A percentile compares a stretch with the other conserved stretches of the same genome.
These are phyloP conservation scores for Aspergillus diversus DNA, from an alignment of 495 filamentous ascomycete species.

Conservation along the genomic window DNA sequence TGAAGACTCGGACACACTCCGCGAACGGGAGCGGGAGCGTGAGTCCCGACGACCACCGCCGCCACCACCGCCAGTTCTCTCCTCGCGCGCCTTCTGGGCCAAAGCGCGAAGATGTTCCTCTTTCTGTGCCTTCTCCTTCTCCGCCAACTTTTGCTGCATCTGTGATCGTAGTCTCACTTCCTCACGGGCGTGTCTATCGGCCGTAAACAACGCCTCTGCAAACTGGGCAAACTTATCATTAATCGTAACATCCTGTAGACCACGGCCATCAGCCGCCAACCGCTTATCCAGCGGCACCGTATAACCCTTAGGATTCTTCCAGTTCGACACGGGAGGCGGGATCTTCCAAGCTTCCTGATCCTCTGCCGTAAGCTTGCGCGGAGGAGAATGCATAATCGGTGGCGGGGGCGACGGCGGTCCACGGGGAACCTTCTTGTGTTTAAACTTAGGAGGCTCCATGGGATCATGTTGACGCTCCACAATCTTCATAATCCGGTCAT, in stretches of 20 bases:
- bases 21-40: constrained; percentile 50
- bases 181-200: constrained; percentile 91
- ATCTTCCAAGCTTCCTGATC: constrained; percentile 98
- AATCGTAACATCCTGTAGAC: constrained; percentile 91
- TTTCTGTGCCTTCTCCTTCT: constrained; percentile 93
- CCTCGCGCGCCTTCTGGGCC: constrained; percentile 89
- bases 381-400: constrained; percentile 94
- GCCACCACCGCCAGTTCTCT: constrained; percentile 60
- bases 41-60: constrained; percentile 48
- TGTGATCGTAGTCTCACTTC: constrained; percentile 89
- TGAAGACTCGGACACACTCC: constrained; percentile 59
- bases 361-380: constrained; percentile 91
- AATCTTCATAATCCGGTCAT: constrained; percentile 98
- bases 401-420: constrained; percentile 92
- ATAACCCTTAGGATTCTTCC: constrained; percentile 99
- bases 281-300: constrained; percentile 97
- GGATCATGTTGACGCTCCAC: constrained; percentile 93
- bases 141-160: constrained; percentile 96
- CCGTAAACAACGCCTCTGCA: constrained; percentile 89
- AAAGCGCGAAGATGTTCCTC: constrained; percentile 90
- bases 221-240: constrained; percentile 99
- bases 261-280: constrained; percentile 92
- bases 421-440: constrained; percentile 96
- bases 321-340: constrained; percentile 92
- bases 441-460: constrained; percentile 98